Conservation (phyloP, 225 moss, liverwort and hornwort genomes). For the Ulota crispa region DNA sequence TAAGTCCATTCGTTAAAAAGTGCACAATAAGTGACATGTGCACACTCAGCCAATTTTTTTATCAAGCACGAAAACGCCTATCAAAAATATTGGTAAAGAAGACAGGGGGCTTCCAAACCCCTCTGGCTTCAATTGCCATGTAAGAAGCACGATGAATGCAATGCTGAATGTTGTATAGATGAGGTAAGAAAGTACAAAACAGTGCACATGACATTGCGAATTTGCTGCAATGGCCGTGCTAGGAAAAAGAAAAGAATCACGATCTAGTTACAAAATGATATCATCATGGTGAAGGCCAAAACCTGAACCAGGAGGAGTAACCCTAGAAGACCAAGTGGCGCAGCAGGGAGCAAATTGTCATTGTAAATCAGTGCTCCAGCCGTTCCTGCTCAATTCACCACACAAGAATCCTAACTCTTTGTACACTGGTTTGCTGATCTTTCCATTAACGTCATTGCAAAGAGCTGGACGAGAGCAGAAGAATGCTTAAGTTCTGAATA, state of each 20-base stretch:
- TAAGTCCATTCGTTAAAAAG: not conserved
- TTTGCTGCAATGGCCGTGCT: not conserved
- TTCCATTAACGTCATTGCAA: not conserved
- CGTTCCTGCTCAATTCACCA: conserved; percentile 49
- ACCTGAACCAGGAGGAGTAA: conserved; percentile 83
- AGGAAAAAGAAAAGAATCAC: not conserved
- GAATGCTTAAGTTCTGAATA: not conserved
- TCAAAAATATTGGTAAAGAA: not conserved
- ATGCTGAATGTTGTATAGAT: not conserved
- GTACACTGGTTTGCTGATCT: not conserved
- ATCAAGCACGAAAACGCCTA: not conserved
- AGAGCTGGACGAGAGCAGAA: not conserved
- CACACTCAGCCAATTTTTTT: not conserved
- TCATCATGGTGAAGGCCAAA: not conserved
- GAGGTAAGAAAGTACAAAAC: not conserved
- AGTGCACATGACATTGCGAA: not conserved
- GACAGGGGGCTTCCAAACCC: not conserved
- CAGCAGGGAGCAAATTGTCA: conserved; percentile 68
- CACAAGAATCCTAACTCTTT: not conserved
- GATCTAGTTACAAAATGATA: not conserved
- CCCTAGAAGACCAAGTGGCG: conserved; percentile 76
- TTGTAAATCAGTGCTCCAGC: conserved; percentile 58
- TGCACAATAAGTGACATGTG: not conserved
- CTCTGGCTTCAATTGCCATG: not conserved
- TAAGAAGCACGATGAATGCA: not conserved